phyloP scores from a whole-genome alignment of 2,329 filamentous ascomycete genomes.

The Aspergillus sp. region DNA sequence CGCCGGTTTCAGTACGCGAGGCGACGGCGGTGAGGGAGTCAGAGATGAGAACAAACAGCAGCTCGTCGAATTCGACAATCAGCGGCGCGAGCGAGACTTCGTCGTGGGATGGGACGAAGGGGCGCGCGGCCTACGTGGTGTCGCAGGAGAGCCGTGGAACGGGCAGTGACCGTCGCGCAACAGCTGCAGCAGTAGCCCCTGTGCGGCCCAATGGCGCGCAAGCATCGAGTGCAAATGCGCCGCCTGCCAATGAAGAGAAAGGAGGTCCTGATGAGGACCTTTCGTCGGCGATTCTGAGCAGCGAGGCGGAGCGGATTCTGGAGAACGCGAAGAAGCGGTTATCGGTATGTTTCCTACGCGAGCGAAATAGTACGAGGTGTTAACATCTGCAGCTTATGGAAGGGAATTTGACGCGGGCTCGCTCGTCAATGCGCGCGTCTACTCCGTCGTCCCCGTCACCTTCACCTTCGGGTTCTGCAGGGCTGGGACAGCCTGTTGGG shows the following conservation, averaged over 20 bases:
- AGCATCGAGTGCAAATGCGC: constrained; percentile 37
- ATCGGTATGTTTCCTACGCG: constrained; percentile 64
- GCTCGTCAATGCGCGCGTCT: constrained; percentile 65
- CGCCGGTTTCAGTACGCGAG: constrained; percentile 44
- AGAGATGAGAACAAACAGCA: constrained; percentile 38
- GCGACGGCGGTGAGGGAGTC: constrained; percentile 58
- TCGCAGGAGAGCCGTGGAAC: constrained; percentile 12
- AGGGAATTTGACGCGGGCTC: constrained; percentile 80
- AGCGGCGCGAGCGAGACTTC: constrained; percentile 35
- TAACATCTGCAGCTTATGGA: constrained; percentile 76
- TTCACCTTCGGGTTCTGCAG: constrained; percentile 41
- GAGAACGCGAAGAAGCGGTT: constrained; percentile 89
- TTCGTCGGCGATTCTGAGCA: constrained; percentile 76
- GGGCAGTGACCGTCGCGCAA: constrained; percentile 2
- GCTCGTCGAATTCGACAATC: constrained; percentile 44
- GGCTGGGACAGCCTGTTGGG: constrained; percentile 46
- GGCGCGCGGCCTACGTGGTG: constrained; percentile 8
- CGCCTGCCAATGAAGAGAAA: constrained; percentile 42
- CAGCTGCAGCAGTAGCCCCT: not conserved
- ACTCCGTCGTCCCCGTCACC: constrained; percentile 54
- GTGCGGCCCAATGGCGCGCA: constrained; percentile 23
- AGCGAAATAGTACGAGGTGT: constrained; percentile 5
- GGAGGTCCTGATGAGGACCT: constrained; percentile 63
- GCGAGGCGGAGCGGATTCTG: constrained; percentile 84
- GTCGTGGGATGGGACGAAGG: constrained; percentile 21